A percentile compares a stretch with the other conserved stretches of the same genome.
Evolutionary conservation across 2,329 filamentous ascomycete genomes (phyloP).

Genomic region (Ophiosphaerella herpotricha): DNA sequence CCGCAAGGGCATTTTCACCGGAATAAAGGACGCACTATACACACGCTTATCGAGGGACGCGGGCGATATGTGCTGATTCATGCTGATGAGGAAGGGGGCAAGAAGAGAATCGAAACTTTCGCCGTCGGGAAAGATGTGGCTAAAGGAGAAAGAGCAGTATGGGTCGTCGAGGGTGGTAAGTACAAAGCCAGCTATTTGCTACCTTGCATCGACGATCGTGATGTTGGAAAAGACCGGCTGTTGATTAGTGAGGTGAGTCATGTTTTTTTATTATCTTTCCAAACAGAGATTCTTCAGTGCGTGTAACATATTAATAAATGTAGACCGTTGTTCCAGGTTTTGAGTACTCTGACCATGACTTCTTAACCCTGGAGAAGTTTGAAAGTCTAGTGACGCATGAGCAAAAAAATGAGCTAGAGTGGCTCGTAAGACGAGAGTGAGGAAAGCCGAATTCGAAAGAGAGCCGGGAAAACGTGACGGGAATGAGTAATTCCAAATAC

Average conservation of each 20-base stretch:
- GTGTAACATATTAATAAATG: neutral
- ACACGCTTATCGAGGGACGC: slow-evolving; percentile 67
- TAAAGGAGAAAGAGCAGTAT: slow-evolving; percentile 66
- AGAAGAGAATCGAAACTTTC: slow-evolving; percentile 65
- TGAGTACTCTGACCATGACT: slow-evolving; percentile 69
- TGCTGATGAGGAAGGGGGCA: slow-evolving; percentile 55
- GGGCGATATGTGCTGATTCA: slow-evolving; percentile 69
- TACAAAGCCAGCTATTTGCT: slow-evolving; percentile 69
- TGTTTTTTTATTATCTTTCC: neutral
- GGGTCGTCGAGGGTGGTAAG: slow-evolving; percentile 70
- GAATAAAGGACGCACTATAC: slow-evolving; percentile 65
- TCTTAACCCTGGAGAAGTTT: slow-evolving; percentile 57
- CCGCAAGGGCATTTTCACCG: slow-evolving; percentile 67
- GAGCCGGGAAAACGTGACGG: no score
- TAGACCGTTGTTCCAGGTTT: slow-evolving; percentile 69
- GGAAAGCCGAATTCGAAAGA: no score
- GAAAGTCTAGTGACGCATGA: slow-evolving; percentile 55
- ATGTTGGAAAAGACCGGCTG: slow-evolving; percentile 53
- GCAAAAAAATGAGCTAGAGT: slow-evolving; percentile 54
- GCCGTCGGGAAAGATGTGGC: slow-evolving; percentile 64
- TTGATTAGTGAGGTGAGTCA: slow-evolving; percentile 64
- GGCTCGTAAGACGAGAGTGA: slow-evolving; percentile 44
- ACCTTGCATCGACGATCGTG: slow-evolving; percentile 43
- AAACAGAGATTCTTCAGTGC: neutral
- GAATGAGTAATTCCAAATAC: neutral